Evolutionary conservation across 164 flowering plant genomes (phyloP), one percentile per base, ranked within the genome.

Genomic region (Berberis vulgaris): DNA sequence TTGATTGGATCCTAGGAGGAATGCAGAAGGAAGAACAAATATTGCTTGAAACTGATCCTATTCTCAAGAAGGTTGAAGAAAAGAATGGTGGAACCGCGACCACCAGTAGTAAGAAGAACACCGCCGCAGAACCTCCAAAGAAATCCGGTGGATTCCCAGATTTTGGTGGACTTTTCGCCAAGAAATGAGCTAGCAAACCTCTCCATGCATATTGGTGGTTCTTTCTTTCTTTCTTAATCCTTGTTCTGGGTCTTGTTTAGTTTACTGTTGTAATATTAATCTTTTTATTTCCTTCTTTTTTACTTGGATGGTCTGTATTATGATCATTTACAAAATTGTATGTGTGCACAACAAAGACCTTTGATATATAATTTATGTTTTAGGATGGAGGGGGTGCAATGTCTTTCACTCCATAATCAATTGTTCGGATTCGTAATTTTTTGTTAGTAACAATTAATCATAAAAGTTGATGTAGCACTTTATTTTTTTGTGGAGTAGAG

Each of bases 1-100:
- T 83, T 40, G 98, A 87, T 61, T 87, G 82, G 81, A 71, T 92
- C 3, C 53, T 81, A 1, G 91, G 95, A 13, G 79, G 72, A 1
- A 52, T 89, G 53, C 66, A 57, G 69, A 91, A 91, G 73, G 75
- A 85, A 65, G 96, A 91, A 42, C 94, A 86, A 75, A 26, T 26
- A 26, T 70, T 89, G 50, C 70, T 73, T 39, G 98, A 89, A 75
- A 83, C 88, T n/a, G 98, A 91, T 59, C 98, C 98, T 0, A 70
- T 91, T 45, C 86, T 91, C 67, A 77, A 89, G 82, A 91, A 91
- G 75, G 95, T 79, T 49, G 98, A 91, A 71, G 95, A 78, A 60
- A 83, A 84, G 78, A 74, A 57, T 39, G 72, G 73, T 1, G 54
- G 63, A 60, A 64, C 68, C 61, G 54, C 60, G 57, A 65, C 69